Percentiles rank a stretch among this genome's conserved stretches.
phyloP scores from a whole-genome alignment of 768 basidiomycete genomes.

The Astraeus odoratus region DNA sequence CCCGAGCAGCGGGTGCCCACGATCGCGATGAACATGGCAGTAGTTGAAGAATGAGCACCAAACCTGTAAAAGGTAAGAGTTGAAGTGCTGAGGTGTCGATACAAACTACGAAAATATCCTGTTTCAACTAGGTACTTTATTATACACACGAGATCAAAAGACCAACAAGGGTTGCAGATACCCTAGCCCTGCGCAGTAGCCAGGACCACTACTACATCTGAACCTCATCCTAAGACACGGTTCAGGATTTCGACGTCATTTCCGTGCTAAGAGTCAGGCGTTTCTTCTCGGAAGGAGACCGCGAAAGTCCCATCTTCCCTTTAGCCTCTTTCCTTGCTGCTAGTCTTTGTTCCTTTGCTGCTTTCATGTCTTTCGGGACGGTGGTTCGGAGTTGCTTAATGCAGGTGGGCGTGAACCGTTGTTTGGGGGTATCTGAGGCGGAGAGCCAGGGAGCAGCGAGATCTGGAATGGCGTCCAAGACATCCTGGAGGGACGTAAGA shows the following conservation, averaged over 20 bases:
- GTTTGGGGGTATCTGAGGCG: constrained; percentile 9
- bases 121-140: no score
- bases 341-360: constrained; percentile 51
- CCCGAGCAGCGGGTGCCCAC: constrained; percentile 59
- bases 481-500: constrained; percentile 26
- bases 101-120: no score
- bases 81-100: neutral
- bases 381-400: constrained; percentile 77
- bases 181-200: no score
- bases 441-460: constrained; percentile 63
- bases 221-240: no score
- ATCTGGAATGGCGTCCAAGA: constrained; percentile 46
- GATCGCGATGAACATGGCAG: constrained; percentile 59
- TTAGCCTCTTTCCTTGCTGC: constrained; percentile 46
- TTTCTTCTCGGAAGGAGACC: constrained; percentile 11
- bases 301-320: constrained; percentile 12
- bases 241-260: neutral
- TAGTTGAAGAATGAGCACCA: neutral
- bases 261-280: constrained; percentile 14
- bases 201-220: no score
- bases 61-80: neutral
- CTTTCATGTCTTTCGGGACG: constrained; percentile 73
- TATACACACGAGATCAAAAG: no score
- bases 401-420: constrained; percentile 58
- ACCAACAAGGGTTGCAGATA: no score